Evolutionary conservation across 129 eudicot species (phyloP).

Genomic region (Flaveria ramosissima): DNA sequence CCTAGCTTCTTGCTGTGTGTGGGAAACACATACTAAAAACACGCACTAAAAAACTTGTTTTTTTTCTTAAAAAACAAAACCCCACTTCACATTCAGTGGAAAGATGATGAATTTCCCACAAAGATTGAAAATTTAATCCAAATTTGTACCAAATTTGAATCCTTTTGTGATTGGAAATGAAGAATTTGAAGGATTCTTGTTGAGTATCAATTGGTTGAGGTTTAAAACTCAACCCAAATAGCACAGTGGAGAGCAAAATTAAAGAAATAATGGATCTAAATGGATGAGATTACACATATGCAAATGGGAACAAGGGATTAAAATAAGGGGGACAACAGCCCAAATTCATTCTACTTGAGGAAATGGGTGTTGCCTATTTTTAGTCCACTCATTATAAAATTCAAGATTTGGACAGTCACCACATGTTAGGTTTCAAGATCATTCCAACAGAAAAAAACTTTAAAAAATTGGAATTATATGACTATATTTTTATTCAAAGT

Average conservation of each 20-base stretch:
- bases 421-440: conserved; percentile 43
- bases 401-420: conserved; percentile 33
- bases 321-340: conserved; percentile 12
- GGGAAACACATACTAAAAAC: conserved; percentile 6
- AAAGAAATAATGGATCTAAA: conserved; percentile 30
- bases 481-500: conserved; percentile 11
- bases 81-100: conserved; percentile 46
- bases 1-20: not conserved
- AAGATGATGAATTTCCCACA: conserved; percentile 37
- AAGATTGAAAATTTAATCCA: conserved; percentile 24
- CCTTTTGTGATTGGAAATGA: conserved; percentile 11
- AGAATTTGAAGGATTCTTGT: conserved; percentile 32
- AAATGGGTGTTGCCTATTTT: conserved; percentile 16
- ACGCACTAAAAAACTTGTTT: conserved; percentile 35
- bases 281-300: conserved; percentile 18
- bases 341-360: conserved; percentile 16
- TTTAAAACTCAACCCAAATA: conserved; percentile 3
- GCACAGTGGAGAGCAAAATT: conserved; percentile 12
- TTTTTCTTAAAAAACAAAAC: conserved; percentile 19
- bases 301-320: conserved; percentile 5
- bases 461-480: not conserved
- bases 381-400: conserved; percentile 38
- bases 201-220: conserved; percentile 29
- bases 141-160: conserved; percentile 19
- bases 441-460: conserved; percentile 14